Base-by-base conservation (phyloP, 306 rosid genomes). In the Vicia villosa region DNA sequence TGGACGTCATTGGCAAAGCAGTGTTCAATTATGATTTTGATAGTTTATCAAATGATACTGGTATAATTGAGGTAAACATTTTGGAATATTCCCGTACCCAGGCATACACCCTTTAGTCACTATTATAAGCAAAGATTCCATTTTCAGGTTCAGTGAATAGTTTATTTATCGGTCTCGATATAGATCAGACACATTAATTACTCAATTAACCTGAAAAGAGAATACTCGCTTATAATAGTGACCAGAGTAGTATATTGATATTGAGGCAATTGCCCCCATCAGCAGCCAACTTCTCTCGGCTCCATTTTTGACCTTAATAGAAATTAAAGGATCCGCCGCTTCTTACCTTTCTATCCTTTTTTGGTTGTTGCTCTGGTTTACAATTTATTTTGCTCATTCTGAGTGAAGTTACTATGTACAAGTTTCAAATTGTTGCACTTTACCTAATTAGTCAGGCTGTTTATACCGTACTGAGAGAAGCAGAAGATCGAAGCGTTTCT, bases 21-120 rank as follows among this genome's bases (percentile, higher is more conserved):
- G 96, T 94, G 65, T 94, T 94, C 78, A 94, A 91, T 75, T 94
- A 94, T 72, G 97, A 94, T 77, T 94, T 94, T 79, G 97, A 94
- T 79, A 84, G 89, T 73, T 87, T 94, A 67, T 91, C 96, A 20
- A 90, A 88, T 62, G 97, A 94, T 40, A 74, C 97, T 55, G 99
- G 99, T 67, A 88, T 94, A 68, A 84, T 94, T 73, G 99, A 87
- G 97, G 99, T 88, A 85, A 63, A 41, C 15, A 42, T 78, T 58
- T 68, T 75, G 77, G 78, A 36, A 66, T 15, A 80, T 71, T 72
- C 49, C 49, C 13, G 55, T 60, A 58, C 20, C 38, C 41, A 68
- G 42, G 42, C 6, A 11, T 30, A 57, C 15, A n/a, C n/a, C n/a
- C n/a, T n/a, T n/a, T n/a, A n/a, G n/a, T n/a, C n/a, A n/a, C n/a